Conservation (phyloP, 495 filamentous ascomycete genomes). For the Penicillium silybi region DNA sequence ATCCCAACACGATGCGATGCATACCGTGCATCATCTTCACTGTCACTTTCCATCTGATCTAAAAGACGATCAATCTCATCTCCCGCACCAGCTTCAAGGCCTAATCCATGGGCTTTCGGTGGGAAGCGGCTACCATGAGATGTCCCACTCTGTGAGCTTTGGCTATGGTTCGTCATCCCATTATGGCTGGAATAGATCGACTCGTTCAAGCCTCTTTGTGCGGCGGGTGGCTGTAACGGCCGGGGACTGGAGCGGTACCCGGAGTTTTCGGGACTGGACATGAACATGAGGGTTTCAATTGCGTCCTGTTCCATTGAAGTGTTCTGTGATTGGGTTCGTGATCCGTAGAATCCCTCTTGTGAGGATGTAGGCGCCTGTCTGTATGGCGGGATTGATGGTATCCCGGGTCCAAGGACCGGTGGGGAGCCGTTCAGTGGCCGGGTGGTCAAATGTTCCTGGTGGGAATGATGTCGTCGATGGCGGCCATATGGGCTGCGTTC, state of each 20-base stretch:
- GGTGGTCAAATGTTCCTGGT: constrained; percentile 26
- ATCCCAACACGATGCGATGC: constrained; percentile 14
- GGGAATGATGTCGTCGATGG: constrained; percentile 38
- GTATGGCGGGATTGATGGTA: constrained; percentile 33
- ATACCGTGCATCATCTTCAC: constrained; percentile 32
- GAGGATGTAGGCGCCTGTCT: constrained; percentile 19
- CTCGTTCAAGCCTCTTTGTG: constrained; percentile 30
- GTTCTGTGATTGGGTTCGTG: constrained; percentile 59
- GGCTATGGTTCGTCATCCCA: constrained; percentile 5
- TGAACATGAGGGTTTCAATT: constrained; percentile 81
- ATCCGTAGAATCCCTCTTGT: constrained; percentile 24
- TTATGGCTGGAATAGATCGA: constrained; percentile 23
- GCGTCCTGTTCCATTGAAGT: constrained; percentile 77
- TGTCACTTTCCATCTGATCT: constrained; percentile 50
- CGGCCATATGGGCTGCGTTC: constrained; percentile 22
- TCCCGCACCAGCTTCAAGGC: constrained; percentile 35
- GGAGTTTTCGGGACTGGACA: constrained; percentile 81
- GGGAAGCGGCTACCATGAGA: constrained; percentile 7
- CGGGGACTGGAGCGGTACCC: constrained; percentile 42
- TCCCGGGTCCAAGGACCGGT: constrained; percentile 25
- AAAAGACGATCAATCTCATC: constrained; percentile 52
- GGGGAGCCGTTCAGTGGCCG: constrained; percentile 20
- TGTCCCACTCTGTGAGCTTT: constrained; percentile 20
- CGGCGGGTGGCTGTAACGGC: constrained; percentile 18
- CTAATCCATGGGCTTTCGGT: constrained; percentile 6